Conservation (phyloP, 768 basidiomycete species). For the Agaricus bisporus region DNA sequence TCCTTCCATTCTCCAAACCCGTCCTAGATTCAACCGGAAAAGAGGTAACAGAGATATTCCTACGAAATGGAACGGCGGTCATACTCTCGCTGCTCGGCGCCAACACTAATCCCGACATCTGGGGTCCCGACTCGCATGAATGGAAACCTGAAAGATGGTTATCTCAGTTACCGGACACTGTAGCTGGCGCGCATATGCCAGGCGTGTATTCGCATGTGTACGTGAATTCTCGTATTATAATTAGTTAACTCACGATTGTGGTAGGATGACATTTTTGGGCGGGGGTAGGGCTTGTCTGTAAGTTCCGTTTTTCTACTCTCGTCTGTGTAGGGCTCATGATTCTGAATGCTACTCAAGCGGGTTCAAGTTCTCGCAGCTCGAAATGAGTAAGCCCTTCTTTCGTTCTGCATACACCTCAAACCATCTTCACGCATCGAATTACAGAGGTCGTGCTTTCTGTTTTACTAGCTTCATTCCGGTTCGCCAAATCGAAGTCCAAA, state of each 20-base stretch:
- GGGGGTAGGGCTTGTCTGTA: constrained; percentile 20
- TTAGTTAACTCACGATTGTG: background rate
- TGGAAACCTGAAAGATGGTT: constrained; percentile 52
- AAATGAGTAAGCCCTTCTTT: constrained; percentile 10
- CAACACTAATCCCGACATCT: constrained; percentile 35
- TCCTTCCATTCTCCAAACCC: constrained; percentile 41
- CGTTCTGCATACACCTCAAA: background rate
- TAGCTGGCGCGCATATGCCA: constrained; percentile 32
- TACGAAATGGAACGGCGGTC: constrained; percentile 34
- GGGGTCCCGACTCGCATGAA: constrained; percentile 42
- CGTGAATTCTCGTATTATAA: constrained; percentile 12
- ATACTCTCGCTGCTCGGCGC: constrained; percentile 28
- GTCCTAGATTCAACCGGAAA: constrained; percentile 31
- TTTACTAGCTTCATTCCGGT: constrained; percentile 8
- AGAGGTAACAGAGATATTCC: constrained; percentile 23
- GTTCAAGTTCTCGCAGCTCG: constrained; percentile 14
- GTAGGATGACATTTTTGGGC: constrained; percentile 20
- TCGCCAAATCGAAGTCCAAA: constrained; percentile 11
- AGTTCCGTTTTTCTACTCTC: background rate
- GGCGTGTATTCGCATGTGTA: constrained; percentile 41
- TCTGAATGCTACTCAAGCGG: constrained; percentile 4
- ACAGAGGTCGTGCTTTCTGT: constrained; percentile 10
- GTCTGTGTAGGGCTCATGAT: background rate
- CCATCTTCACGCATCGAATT: background rate
- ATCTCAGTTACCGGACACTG: constrained; percentile 27